These are phyloP conservation scores for Ziziphus jujuba DNA, from an alignment of 306 rosid species.

Conservation along the genomic window DNA sequence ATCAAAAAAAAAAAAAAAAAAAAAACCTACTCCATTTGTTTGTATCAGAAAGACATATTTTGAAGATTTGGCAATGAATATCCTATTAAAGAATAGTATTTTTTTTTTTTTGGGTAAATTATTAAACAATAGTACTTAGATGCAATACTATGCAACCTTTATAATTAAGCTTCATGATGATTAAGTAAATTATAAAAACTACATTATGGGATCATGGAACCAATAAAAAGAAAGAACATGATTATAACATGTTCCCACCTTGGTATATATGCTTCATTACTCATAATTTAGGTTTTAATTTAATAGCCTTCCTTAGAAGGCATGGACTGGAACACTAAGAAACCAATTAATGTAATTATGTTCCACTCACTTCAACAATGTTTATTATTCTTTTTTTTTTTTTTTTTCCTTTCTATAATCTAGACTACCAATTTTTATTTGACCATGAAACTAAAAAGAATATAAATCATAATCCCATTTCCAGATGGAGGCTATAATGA, in stretches of 20 bases:
- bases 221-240: not conserved
- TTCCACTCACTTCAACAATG: not conserved
- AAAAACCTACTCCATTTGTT: no score
- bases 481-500: no score
- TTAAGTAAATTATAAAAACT: not conserved
- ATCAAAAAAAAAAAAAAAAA: no score
- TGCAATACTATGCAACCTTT: not conserved
- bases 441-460: not conserved
- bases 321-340: not conserved
- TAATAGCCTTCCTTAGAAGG: not conserved
- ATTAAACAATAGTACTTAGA: not conserved
- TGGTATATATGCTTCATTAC: not conserved
- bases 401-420: not conserved
- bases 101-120: no score
- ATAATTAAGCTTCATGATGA: not conserved
- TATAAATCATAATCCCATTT: no score
- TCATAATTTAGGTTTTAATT: not conserved
- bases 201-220: not conserved
- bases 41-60: no score
- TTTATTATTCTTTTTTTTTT: no score
- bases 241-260: not conserved
- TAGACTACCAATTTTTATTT: not conserved
- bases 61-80: no score
- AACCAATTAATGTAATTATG: not conserved
- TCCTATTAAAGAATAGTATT: no score